phyloP scores from a whole-genome alignment of 805 yeast genomes.

The Yamadazyma akitaensis region DNA sequence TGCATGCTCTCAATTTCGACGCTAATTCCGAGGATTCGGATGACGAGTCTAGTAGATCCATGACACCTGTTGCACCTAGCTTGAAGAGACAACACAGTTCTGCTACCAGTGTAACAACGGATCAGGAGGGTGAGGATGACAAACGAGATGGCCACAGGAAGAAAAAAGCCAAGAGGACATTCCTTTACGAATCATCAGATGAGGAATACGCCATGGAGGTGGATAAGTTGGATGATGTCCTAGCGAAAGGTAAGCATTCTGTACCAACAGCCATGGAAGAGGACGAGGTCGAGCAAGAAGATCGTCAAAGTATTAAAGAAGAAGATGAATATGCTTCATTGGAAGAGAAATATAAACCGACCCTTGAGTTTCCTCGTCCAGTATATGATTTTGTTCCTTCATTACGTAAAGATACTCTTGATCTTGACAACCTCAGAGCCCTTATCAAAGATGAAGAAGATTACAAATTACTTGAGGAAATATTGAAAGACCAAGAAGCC shows the following conservation, averaged over 20 bases:
- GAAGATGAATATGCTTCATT: constrained; percentile 26
- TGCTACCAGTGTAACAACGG: constrained; percentile 19
- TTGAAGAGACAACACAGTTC: constrained; percentile 30
- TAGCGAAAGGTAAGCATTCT: constrained; percentile 12
- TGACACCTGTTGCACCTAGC: constrained; percentile 28
- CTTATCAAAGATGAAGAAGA: constrained; percentile 76
- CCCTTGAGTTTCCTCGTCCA: constrained; percentile 48
- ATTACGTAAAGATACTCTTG: constrained; percentile 22
- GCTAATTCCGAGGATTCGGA: constrained; percentile 33
- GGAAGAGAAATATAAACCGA: constrained; percentile 48
- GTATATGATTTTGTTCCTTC: constrained; percentile 46
- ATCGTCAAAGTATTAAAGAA: constrained; percentile 11
- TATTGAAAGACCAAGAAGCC: constrained; percentile 26
- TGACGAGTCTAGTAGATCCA: constrained; percentile 35
- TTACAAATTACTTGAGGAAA: constrained; percentile 46
- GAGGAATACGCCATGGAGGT: constrained; percentile 18
- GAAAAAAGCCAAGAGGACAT: constrained; percentile 15
- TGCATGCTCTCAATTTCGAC: constrained; percentile 50
- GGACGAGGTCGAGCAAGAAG: constrained; percentile 20
- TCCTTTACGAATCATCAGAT: constrained; percentile 36
- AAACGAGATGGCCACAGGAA: constrained; percentile 23
- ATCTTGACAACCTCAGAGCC: constrained; percentile 49
- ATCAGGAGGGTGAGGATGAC: constrained; percentile 21
- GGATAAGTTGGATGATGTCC: constrained; percentile 18
- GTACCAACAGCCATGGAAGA: constrained; percentile 19